Evolutionary conservation across 306 rosid species (phyloP).

Genomic region (Mucuna pruriens): DNA sequence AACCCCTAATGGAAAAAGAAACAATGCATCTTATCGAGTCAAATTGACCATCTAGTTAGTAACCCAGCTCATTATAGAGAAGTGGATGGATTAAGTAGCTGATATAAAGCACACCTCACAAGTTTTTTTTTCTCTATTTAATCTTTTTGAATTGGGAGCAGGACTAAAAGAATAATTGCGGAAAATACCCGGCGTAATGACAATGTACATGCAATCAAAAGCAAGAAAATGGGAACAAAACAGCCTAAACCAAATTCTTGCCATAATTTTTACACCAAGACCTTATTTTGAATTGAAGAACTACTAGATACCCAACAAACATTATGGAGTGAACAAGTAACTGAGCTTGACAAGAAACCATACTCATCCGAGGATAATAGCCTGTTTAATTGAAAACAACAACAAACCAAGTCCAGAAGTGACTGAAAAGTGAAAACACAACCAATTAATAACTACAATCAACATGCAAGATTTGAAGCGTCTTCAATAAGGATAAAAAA

Average conservation of each 20-base stretch:
- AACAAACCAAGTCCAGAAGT: neutral
- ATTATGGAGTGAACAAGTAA: neutral
- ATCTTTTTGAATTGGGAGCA: no score
- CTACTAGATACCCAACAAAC: neutral
- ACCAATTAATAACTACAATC: neutral
- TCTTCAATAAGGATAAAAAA: neutral
- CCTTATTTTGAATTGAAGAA: neutral
- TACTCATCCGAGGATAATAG: neutral
- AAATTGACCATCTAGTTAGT: no score
- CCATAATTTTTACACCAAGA: neutral
- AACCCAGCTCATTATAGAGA: no score
- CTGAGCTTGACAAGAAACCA: neutral
- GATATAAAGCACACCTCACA: no score
- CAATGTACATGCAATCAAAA: neutral
- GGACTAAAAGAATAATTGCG: neutral
- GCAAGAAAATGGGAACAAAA: neutral
- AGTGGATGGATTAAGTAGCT: no score
- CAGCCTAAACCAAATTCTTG: neutral
- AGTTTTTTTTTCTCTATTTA: no score
- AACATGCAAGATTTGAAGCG: neutral
- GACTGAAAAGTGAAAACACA: neutral
- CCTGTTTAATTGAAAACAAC: neutral
- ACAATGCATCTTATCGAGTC: no score
- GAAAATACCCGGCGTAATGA: neutral
- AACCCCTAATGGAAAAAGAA: no score